Base-by-base conservation (phyloP, 1,139 yeast genomes). In the Nakaseomyces nivariensis region DNA sequence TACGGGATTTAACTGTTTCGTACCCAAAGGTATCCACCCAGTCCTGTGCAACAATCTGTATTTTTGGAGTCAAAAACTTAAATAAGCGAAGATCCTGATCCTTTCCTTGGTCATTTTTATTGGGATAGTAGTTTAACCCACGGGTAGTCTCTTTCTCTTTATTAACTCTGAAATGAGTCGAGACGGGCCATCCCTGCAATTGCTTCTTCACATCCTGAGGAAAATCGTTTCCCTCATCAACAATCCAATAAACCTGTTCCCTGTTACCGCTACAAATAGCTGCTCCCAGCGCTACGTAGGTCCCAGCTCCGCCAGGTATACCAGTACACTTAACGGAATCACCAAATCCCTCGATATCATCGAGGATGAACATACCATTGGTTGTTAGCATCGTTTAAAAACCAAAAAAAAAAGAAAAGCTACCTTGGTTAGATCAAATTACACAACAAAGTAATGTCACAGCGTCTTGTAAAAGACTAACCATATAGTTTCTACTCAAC, bases 351-450 rank as follows among this genome's bases (percentile, higher is more conserved):
- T 78, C 81, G 58, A 89, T 87, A 55, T 87, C 96, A 64, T 90
- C 97, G n/a, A 90, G 76, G 58, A 90, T 88, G 67, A 88, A 85
- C 89, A 90, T 84, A 47, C 97, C 97, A 67, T 86, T 71, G 1
- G 94, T 77, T 11, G 81, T 71, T 54, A 82, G 72, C 22, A 76
- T 46, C 3, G 32, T 13, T 5, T 10, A 3, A 29, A 8, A 29
- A 29, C 10, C 22, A 17, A 36, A 36, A 36, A 36, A 36, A 43
- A 50, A 47, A 59, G 22, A 17, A 17, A 1, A 17, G 22, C 22
- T 17, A 17, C 1, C 22, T 17, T 17, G 22, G 22, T 2, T 17
- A 17, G 22, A 17, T 17, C 22, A 17, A 17, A 17, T 17, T 17
- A 17, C 22, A 17, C 22, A 17, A 29, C 32, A 29, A 29, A 10